Evolutionary conservation across 306 rosid species (phyloP), one percentile per base, ranked within the genome.

Genomic region (Glycyrrhiza uralensis): DNA sequence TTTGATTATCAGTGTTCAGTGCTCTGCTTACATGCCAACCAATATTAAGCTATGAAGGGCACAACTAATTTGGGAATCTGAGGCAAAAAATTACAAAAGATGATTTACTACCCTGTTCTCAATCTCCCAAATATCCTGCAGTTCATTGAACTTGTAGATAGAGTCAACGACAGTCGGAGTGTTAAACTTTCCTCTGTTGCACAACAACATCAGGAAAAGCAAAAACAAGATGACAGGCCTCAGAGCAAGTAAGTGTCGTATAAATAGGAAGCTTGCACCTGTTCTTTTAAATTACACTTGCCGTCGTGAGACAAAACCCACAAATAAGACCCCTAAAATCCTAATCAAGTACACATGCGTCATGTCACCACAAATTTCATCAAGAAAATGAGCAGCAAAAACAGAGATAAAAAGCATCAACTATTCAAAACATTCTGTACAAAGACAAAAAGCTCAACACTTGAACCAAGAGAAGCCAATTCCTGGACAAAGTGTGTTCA

Each of bases 371-470:
- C 81, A 80, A 79, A 81, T 85, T 76, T 42, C 70, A 74, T 28
- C 42, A 13, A 62, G 19, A 18, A 69, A 58, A 75, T 45, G 51
- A 24, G 33, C n/a, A 76, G 22, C 6, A n/a, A 46, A 29, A 49
- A 39, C 49, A 9, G 7, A 39, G 29, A 47, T 22, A 39, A 24
- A 14, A 44, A 60, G 39, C 71, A 73, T 67, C 74, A 76, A 82
- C 76, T 83, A 85, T 77, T 66, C 26, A 66, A 72, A 80, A 65
- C 81, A 84, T 79, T 86, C 93, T 89, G 91, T 89, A 87, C 97
- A 88, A 58, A 26, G 82, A 82, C 62, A 77, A 75, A 77, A 75
- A 65, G 64, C 50, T 17, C 67, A 79, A 71, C 81, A 51, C 78
- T 80, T 42, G n/a, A 73, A 55, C n/a, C 76, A 54, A 71, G 32